phyloP scores from a whole-genome alignment of 2,329 filamentous ascomycete species.

The Scedosporium dehoogii region DNA sequence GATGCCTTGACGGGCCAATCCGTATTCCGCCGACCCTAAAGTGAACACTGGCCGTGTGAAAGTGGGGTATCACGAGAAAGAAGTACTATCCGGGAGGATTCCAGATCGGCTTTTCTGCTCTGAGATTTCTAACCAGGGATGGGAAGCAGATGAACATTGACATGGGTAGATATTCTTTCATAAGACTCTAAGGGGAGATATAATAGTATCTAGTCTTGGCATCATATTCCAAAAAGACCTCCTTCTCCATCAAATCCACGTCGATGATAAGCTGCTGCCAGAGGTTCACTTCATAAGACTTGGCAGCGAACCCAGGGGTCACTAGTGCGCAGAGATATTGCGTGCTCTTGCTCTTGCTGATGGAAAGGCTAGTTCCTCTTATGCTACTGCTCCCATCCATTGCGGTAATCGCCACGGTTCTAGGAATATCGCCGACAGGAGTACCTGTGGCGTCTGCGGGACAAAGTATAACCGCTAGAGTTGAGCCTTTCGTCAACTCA shows the following conservation, averaged over 20 bases:
- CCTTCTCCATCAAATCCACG: constrained; percentile 25
- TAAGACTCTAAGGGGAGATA: constrained; percentile 11
- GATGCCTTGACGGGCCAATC: too few species aligned
- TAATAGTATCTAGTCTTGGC: constrained; percentile 32
- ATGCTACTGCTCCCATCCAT: neutral
- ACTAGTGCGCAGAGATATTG: constrained; percentile 28
- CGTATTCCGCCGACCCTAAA: too few species aligned
- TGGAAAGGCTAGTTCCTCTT: neutral
- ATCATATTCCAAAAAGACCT: constrained; percentile 34
- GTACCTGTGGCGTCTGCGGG: neutral
- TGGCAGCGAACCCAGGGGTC: constrained; percentile 20
- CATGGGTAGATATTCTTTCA: too few species aligned
- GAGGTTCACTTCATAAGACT: constrained; percentile 27
- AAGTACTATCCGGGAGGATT: too few species aligned
- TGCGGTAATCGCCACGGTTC: neutral
- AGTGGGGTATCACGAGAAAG: too few species aligned
- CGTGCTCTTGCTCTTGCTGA: constrained; percentile 6
- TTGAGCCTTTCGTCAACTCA: neutral
- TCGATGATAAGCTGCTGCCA: constrained; percentile 26
- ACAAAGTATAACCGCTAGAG: neutral
- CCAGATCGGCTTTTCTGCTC: too few species aligned
- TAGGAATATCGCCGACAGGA: neutral
- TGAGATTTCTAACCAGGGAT: too few species aligned
- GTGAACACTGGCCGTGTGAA: too few species aligned
- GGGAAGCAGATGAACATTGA: too few species aligned